Evolutionary conservation across 768 basidiomycete species (phyloP), one percentile per base, ranked within the genome.

Genomic region (Pleurotus citrinopileatus): DNA sequence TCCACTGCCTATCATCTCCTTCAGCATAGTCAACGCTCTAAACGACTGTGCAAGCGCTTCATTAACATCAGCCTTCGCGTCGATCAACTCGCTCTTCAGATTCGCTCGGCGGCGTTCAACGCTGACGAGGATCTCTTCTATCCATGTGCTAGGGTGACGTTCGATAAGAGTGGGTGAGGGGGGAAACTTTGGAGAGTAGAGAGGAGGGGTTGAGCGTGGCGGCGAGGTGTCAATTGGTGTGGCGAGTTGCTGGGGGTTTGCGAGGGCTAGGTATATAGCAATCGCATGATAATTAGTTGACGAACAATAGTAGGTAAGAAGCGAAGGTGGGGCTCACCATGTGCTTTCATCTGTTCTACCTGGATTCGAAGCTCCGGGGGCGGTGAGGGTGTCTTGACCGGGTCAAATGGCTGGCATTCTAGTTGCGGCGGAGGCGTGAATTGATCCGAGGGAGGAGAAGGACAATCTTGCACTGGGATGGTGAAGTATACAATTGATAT

Each of bases 101-200:
- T 47, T 47, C 13, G n/a, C 22, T 29, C 29, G 15, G n/a, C 29
- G 12, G 10, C 45, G 45, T 15, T 32, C 29, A 9, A 47, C 29
- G 45, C 17, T 28, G 13, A 51, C 34, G 2, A 51, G 48, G 4
- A 51, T 23, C 34, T 51, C 48, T 7, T 51, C 48, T 22, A 51
- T 28, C 48, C 48, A 51, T 36, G 48, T 51, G 19, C 37, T 19
- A 20, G 48, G 48, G 32, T 19, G 23, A 1, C 48, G 48, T 22
- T 22, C 34, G 2, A 51, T 5, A 34, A 51, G 4, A 12, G 48
- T 51, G 10, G 48, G 48, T 17, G 48, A 51, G 12, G 48, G 48
- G 7, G 48, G 48, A 9, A 13, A 51, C 3, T n/a, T 12, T 20
- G 48, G 48, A 4, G 29, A 51, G 20, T 36, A 51, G 15, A 51